These are phyloP conservation scores for Diaporthe sp. DNA, from an alignment of 2,329 filamentous ascomycete species.

Conservation along the genomic window DNA sequence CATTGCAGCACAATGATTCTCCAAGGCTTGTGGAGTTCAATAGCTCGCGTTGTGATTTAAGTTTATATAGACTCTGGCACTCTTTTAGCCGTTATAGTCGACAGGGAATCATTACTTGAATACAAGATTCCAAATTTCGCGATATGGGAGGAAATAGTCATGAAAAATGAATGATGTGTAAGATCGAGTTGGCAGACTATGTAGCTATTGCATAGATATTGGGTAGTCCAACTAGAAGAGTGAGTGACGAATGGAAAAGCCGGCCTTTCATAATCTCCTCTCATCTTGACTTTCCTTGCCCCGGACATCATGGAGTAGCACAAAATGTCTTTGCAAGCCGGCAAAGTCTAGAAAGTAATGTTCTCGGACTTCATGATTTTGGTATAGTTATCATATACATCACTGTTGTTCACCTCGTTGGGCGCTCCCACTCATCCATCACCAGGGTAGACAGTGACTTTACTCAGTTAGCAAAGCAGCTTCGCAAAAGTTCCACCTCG, in stretches of 20 bases:
- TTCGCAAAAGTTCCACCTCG: not conserved
- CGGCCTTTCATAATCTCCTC: not conserved
- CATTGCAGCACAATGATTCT: not conserved
- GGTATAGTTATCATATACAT: not conserved
- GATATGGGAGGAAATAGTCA: not conserved
- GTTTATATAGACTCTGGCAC: not conserved
- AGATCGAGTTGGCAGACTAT: not conserved
- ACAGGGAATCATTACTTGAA: not conserved
- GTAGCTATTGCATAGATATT: not conserved
- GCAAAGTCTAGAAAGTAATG: not conserved
- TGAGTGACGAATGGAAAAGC: not conserved
- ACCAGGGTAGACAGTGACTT: too few species aligned
- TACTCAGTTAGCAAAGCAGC: not conserved
- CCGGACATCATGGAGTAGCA: not conserved
- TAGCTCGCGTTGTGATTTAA: not conserved
- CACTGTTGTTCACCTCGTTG: not conserved
- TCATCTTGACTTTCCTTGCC: not conserved
- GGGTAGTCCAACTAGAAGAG: not conserved
- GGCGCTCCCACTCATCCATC: not conserved
- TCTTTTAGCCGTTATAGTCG: not conserved
- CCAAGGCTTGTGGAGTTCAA: not conserved
- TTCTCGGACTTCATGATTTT: not conserved
- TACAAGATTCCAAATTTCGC: not conserved
- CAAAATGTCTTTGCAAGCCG: not conserved
- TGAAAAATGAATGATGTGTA: not conserved